Evolutionary conservation across 2,329 filamentous ascomycete genomes (phyloP).

Genomic region (Aulographum hederae): DNA sequence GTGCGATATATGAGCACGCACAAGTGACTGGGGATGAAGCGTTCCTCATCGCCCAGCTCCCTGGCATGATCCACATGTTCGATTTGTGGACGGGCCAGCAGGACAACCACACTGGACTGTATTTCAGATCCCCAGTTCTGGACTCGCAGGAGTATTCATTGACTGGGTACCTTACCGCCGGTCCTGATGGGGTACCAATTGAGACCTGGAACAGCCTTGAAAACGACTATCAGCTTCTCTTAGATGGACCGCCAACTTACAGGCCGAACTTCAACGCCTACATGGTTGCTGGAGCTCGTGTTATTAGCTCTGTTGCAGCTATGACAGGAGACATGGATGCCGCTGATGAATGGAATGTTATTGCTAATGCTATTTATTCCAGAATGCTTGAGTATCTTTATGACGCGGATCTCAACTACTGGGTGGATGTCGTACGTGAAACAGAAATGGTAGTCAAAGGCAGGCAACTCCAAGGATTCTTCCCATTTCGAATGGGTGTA

Average conservation of each 20-base stretch:
- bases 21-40: slow-evolving; percentile 20
- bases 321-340: slow-evolving; percentile 15
- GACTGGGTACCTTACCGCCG: slow-evolving; percentile 18
- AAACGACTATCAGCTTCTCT: slow-evolving; percentile 12
- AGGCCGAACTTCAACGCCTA: slow-evolving; percentile 26
- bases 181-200: slow-evolving; percentile 8
- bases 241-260: slow-evolving; percentile 18
- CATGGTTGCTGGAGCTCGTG: slow-evolving; percentile 24
- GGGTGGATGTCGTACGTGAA: slow-evolving; percentile 2
- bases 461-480: slow-evolving; percentile 23
- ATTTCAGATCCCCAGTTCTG: slow-evolving; percentile 24
- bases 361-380: background rate
- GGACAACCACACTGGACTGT: slow-evolving; percentile 19
- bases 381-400: background rate
- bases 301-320: slow-evolving; percentile 19
- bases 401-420: background rate
- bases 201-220: slow-evolving; percentile 10
- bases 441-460: slow-evolving; percentile 17
- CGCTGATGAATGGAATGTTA: slow-evolving; percentile 2
- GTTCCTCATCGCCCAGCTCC: slow-evolving; percentile 20
- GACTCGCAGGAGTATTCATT: slow-evolving; percentile 26
- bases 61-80: slow-evolving; percentile 22
- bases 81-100: slow-evolving; percentile 20
- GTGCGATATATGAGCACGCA: slow-evolving; percentile 16
- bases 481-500: slow-evolving; percentile 24